Evolutionary conservation across 768 basidiomycete species (phyloP), one percentile per base, ranked within the genome.

Genomic region (Collybia sordida): DNA sequence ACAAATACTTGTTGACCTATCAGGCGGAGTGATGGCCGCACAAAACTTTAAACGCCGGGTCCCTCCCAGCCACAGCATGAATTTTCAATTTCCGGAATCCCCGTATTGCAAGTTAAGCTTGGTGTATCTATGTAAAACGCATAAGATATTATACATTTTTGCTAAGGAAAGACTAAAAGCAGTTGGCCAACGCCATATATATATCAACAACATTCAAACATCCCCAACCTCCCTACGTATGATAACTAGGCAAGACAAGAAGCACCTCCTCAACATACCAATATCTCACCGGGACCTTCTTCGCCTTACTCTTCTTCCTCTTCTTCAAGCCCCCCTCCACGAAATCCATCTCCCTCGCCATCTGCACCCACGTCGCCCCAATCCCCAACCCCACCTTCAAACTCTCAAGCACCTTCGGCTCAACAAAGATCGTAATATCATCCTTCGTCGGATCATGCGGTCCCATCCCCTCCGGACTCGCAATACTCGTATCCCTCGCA

Each of bases 351-450:
- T 55, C 62, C 24, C 80, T 74, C 23, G 67, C 80, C 11, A 89
- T 71, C 66, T 91, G 86, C 18, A 89, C 79, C 80, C 82, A 90
- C 40, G 82, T 79, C 17, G 79, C 86, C 3, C 75, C 77, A 12
- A 90, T 55, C 0, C 83, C 84, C 70, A 89, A 77, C 4, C 85
- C 83, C 4, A 73, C 66, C 4, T 61, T 57, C 31, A 87, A 57
- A 31, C 66, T 64, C 1, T 75, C 69, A 6, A 78, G 61, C 0
- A 73, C 56, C 6, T 65, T 64, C 5, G 78, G 74, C 34, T 78
- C 72, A 11, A 88, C 67, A 18, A 87, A 72, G 8, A 88, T 69
- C 14, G 72, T 75, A 60, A 91, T 85, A 28, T 71, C 75, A 51
- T 88, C 85, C 49, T 70, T 73, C 42, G 70, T 67, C 4, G 80